Base-by-base conservation (phyloP, 192 early-diverging fungal genomes). In the Diversispora epigaea region DNA sequence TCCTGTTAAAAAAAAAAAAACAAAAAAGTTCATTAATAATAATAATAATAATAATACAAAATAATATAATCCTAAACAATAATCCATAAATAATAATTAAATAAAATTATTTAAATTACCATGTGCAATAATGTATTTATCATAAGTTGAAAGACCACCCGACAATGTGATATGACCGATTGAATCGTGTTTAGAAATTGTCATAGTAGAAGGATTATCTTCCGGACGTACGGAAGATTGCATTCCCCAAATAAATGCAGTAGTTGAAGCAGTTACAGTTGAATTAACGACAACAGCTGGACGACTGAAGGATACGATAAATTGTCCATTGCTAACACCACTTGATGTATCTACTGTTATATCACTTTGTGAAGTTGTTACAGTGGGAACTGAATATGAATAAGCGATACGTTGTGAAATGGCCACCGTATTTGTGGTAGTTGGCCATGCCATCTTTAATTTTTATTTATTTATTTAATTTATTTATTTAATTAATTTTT, bases 381-480 rank as follows among this genome's bases (percentile, higher is more conserved):
- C 10, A 1, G 6, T 4, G 14, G 73, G 73, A 7, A 46, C 11
- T 14, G 21, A 11, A 12, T 64, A 40, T 8, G 3, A 14, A n/a
- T 41, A 22, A 4, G 60, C 58, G n/a, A 11, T 12, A 3, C 73
- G 73, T 22, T 75, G 73, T 39, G 73, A 65, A 12, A 75, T 49
- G 0, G 49, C 22, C 12, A 65, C 45, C 4, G 19, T 41, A 5
- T 44, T 44, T 15, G 45, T 43, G 4, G n/a, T 43, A 10, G 19
- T 52, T 4, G 39, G 47, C 73, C 73, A 75, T 65, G 50, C 73
- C 3, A 75, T 41, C 73, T 75, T n/a, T 32, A 32, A 32, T 32
- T 32, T 32, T 32, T 32, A 32, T 32, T 32, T 32, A 32, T 32
- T 32, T 32, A 32, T 32, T 32, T 32, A n/a, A 32, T 32, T 32